These are phyloP conservation scores for Eucalyptus regnans DNA, from an alignment of 345 rosid genomes.

Conservation along the genomic window DNA sequence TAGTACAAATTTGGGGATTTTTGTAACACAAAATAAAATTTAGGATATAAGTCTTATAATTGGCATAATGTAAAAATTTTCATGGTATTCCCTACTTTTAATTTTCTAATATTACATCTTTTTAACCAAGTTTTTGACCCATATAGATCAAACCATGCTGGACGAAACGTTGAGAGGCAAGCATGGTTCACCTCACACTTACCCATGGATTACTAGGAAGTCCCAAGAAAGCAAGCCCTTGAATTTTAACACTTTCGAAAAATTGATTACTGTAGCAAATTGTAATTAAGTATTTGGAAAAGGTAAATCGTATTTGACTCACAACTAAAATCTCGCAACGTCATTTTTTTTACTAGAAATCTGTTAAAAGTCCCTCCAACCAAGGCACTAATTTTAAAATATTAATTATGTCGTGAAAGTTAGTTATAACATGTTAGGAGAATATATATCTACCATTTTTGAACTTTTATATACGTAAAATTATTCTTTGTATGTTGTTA, in stretches of 20 bases:
- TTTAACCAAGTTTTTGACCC: background rate
- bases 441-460: too few relatives aligned
- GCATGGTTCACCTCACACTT: background rate
- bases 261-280: too few relatives aligned
- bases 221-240: background rate
- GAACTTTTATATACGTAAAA: too few relatives aligned
- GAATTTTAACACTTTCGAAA: background rate
- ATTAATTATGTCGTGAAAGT: too few relatives aligned
- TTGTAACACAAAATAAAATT: background rate
- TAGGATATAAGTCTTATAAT: background rate
- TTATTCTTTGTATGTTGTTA: too few relatives aligned
- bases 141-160: background rate
- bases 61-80: background rate
- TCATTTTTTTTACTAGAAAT: too few relatives aligned
- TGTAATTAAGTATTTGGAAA: too few relatives aligned
- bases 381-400: too few relatives aligned
- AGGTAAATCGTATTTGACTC: too few relatives aligned
- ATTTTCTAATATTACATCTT: background rate
- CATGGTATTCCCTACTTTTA: background rate
- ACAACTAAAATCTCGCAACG: too few relatives aligned
- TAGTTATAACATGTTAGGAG: too few relatives aligned
- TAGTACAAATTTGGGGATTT: background rate
- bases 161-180: background rate
- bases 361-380: too few relatives aligned
- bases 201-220: background rate